Evolutionary conservation across 352 stramenopile species (phyloP).

Genomic region (Phytophthora fragariae): DNA sequence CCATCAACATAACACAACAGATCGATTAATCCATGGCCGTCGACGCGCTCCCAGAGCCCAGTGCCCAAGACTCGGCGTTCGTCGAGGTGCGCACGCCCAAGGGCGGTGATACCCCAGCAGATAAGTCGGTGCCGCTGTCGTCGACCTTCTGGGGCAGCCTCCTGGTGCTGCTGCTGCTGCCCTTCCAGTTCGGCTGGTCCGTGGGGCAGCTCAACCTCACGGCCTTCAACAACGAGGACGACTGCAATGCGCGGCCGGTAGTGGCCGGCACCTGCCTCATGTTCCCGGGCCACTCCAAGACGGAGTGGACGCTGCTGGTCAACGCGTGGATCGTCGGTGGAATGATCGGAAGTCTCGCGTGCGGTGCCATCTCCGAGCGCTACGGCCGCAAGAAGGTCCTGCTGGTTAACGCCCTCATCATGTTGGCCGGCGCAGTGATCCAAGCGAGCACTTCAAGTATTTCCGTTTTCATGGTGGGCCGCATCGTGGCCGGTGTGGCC

Average conservation of each 20-base stretch:
- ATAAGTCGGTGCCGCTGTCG: slow-evolving; percentile 20
- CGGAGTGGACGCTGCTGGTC: slow-evolving; percentile 57
- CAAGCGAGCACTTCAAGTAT: slow-evolving; percentile 44
- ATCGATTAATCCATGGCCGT: background rate
- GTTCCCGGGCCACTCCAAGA: slow-evolving; percentile 32
- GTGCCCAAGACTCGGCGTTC: slow-evolving; percentile 16
- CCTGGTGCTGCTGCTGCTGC: slow-evolving; percentile 53
- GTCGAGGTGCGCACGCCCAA: slow-evolving; percentile 29
- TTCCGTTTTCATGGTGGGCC: slow-evolving; percentile 46
- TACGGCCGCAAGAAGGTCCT: slow-evolving; percentile 55
- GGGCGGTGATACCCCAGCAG: background rate
- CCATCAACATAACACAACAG: background rate
- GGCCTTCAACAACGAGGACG: slow-evolving; percentile 44
- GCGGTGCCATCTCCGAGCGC: slow-evolving; percentile 41
- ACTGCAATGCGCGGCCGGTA: slow-evolving; percentile 51
- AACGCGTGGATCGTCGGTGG: slow-evolving; percentile 68
- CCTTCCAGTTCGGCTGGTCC: slow-evolving; percentile 50
- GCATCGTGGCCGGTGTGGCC: slow-evolving; percentile 47
- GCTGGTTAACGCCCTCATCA: slow-evolving; percentile 39
- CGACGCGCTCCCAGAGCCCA: slow-evolving; percentile 2
- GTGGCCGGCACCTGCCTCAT: slow-evolving; percentile 36
- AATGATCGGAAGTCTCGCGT: slow-evolving; percentile 56
- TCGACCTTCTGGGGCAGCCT: slow-evolving; percentile 56
- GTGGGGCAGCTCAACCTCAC: slow-evolving; percentile 58
- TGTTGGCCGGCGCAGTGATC: slow-evolving; percentile 43